These are phyloP conservation scores for Pseudonitzschia multistriata DNA, from an alignment of 108 stramenopile species.

Conservation along the genomic window DNA sequence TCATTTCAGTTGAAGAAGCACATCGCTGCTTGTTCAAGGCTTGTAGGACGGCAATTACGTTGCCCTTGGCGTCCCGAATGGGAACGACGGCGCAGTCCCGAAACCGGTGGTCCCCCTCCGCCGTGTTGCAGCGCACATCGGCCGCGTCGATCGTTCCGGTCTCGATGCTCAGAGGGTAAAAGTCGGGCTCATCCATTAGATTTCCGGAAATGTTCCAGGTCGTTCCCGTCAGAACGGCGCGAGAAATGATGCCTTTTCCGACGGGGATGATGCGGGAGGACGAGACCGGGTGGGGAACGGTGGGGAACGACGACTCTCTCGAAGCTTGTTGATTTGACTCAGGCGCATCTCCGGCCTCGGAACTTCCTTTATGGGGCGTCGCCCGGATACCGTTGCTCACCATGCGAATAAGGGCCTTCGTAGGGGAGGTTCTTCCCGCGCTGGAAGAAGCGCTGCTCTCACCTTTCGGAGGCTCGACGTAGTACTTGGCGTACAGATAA, in stretches of 20 bases:
- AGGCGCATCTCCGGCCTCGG: neutral
- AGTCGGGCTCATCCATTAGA: slow-evolving; percentile 42
- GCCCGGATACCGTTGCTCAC: neutral
- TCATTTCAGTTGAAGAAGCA: neutral
- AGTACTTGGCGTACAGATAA: slow-evolving; percentile 58
- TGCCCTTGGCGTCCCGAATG: slow-evolving; percentile 50
- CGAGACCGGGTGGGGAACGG: slow-evolving; percentile 3
- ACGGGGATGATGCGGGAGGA: slow-evolving; percentile 28
- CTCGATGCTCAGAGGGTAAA: slow-evolving; percentile 17
- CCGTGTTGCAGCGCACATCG: neutral
- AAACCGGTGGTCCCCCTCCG: neutral
- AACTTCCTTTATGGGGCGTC: neutral
- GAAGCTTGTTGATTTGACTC: no score
- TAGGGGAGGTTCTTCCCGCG: slow-evolving; percentile 8
- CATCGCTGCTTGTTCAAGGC: slow-evolving; percentile 55
- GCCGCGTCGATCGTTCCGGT: neutral
- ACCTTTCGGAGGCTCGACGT: slow-evolving; percentile 17
- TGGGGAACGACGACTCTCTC: neutral
- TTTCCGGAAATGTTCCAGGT: slow-evolving; percentile 46
- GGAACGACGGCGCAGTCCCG: slow-evolving; percentile 52
- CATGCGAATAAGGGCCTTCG: neutral
- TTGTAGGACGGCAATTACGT: slow-evolving; percentile 61
- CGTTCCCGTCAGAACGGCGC: slow-evolving; percentile 54
- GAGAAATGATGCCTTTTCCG: slow-evolving; percentile 50
- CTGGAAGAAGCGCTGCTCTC: neutral